These are phyloP conservation scores for Phytophthora constricta DNA, from an alignment of 352 stramenopile species.

Conservation along the genomic window DNA sequence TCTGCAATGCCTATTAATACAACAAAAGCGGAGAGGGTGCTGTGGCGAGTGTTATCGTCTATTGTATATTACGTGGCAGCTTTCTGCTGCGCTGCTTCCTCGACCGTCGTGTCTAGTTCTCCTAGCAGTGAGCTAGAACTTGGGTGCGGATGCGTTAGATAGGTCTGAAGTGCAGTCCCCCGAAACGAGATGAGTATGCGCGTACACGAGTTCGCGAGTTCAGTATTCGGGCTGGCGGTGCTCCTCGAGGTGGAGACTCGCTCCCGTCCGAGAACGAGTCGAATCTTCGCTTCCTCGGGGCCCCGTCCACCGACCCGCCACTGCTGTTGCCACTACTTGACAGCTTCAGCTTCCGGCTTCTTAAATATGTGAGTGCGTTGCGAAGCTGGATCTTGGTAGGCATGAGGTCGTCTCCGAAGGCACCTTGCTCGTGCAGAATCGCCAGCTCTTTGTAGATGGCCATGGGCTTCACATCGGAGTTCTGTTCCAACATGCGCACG, in stretches of 20 bases:
- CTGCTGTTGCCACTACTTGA: conserved; percentile 24
- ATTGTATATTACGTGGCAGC: conserved; percentile 40
- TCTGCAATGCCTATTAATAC: neutral
- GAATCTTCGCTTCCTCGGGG: conserved; percentile 51
- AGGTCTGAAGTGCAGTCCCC: conserved; percentile 12
- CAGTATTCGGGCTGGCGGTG: conserved; percentile 60
- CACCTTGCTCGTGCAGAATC: conserved; percentile 55
- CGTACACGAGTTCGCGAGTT: conserved; percentile 9
- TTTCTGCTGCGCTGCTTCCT: conserved; percentile 17
- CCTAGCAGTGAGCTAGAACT: conserved; percentile 16
- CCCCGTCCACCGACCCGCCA: conserved; percentile 13
- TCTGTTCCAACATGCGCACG: conserved; percentile 66
- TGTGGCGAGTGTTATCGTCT: conserved; percentile 18
- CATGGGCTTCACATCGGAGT: conserved; percentile 78
- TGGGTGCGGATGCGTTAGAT: conserved; percentile 26
- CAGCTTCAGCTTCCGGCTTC: conserved; percentile 71
- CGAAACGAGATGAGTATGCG: conserved; percentile 9
- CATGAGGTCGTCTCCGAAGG: conserved; percentile 79
- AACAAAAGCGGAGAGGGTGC: neutral
- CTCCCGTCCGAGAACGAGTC: conserved; percentile 62
- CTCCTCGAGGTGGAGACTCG: conserved; percentile 66
- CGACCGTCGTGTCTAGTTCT: conserved; percentile 22
- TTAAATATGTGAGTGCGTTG: conserved; percentile 84
- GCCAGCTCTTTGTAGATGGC: conserved; percentile 77
- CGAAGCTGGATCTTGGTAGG: conserved; percentile 84